phyloP scores from a whole-genome alignment of 148 eudicot genomes.

The Bassia scoparia region DNA sequence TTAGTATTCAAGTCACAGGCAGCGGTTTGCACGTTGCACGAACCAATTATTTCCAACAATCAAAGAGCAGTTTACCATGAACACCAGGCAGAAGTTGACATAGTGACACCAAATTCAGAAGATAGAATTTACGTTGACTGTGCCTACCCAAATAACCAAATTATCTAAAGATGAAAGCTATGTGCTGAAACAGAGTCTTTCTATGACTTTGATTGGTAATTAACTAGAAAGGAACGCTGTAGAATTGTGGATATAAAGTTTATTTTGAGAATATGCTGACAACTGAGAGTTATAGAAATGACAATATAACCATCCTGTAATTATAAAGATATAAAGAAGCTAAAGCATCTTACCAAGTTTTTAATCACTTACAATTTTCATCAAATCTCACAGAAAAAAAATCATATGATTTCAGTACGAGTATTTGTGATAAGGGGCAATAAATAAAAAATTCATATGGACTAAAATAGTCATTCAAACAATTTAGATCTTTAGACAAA shows the following conservation, averaged over 20 bases:
- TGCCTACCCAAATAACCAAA: background rate
- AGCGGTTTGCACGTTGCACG: background rate
- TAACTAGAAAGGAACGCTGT: background rate
- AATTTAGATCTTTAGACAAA: background rate
- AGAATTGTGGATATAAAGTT: background rate
- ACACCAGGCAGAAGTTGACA: background rate
- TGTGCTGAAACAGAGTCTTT: background rate
- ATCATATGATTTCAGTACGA: background rate
- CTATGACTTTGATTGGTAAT: too few species aligned
- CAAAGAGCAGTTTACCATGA: background rate
- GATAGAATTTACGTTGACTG: background rate
- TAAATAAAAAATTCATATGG: background rate
- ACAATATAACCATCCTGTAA: background rate
- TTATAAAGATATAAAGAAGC: background rate
- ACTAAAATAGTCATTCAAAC: background rate
- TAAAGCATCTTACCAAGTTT: background rate
- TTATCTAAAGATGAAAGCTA: background rate
- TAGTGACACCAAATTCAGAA: background rate
- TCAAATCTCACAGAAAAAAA: background rate
- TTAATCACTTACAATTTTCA: background rate
- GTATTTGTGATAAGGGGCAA: background rate
- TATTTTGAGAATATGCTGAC: background rate
- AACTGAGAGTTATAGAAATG: background rate
- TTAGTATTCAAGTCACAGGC: background rate
- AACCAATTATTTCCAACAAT: background rate